Base-by-base conservation (phyloP, 1,284 basidiomycete species). In the Mycena sp. region DNA sequence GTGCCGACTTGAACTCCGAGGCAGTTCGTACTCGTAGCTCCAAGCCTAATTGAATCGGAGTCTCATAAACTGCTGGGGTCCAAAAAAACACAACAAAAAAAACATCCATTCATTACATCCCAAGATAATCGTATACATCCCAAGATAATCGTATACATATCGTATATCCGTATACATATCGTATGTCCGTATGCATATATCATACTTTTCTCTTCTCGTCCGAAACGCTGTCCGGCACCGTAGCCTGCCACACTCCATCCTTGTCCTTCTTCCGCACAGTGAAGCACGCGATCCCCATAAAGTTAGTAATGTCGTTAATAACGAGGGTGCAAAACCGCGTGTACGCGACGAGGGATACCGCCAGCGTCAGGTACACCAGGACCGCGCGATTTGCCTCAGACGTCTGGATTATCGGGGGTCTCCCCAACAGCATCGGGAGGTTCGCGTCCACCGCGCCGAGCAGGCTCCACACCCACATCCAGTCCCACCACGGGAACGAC, bases 271-370 rank as follows among this genome's bases (percentile, higher is more conserved):
- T 94, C 64, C 89, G 82, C 23, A 96, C 94, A 6, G 92, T 94
- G 73, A 96, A 94, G 78, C 95, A 96, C 0, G 93, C 95, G 65
- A 96, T 92, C 9, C 95, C 94, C 54, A 95, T 84, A 77, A 90
- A 91, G 67, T 95, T 86, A 58, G 93, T 95, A 74, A 96, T 93
- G 69, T 96, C 94, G 74, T 82, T 83, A 71, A 96, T 95, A 65
- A 96, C 93, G 21, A 91, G 81, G 37, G 86, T 84, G 70, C 89
- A 91, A 76, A 97, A 98, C 57, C 93, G 85, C 16, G 85, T 84
- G 72, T 98, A 97, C 55, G 88, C 83, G 65, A 90, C 66, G 58
- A 92, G 76, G 4, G 94, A 91, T 32, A 93, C 70, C 0, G 76
- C 78, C 23, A 95, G 80, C 2, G 91, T 91, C 17, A 87, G 73